phyloP scores from a whole-genome alignment of 768 basidiomycete genomes.

The Paxillus involutus region DNA sequence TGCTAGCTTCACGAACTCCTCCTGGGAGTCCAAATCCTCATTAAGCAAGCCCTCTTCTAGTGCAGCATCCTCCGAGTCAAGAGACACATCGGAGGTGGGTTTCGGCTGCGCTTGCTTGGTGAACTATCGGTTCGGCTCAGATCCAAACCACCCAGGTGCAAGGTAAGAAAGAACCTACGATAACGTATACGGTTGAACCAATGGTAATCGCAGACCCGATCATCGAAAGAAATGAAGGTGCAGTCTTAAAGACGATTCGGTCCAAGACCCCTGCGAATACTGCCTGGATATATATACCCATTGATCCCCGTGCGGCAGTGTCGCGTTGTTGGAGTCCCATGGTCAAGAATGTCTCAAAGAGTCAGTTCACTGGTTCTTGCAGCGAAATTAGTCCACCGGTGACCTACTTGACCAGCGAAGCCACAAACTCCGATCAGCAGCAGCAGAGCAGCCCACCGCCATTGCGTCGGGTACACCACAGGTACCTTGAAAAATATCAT shows the following conservation, averaged over 20 bases:
- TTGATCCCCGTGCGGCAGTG: slow-evolving; percentile 58
- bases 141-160: background rate
- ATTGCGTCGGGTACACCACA: slow-evolving; percentile 17
- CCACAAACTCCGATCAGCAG: slow-evolving; percentile 17
- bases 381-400: too few relatives aligned
- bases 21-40: background rate
- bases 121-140: background rate
- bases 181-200: slow-evolving; percentile 9
- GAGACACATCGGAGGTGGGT: background rate
- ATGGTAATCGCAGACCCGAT: slow-evolving; percentile 68
- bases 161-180: background rate
- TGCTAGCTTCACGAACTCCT: background rate
- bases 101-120: background rate
- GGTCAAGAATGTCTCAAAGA: slow-evolving; percentile 49
- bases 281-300: slow-evolving; percentile 63
- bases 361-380: background rate
- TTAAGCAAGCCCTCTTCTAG: slow-evolving; percentile 5
- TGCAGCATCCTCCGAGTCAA: background rate
- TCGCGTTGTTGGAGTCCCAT: slow-evolving; percentile 60
- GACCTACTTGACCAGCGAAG: slow-evolving; percentile 15
- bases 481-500: slow-evolving; percentile 7
- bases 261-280: slow-evolving; percentile 70
- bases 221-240: slow-evolving; percentile 57
- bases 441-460: slow-evolving; percentile 14
- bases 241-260: slow-evolving; percentile 57